These are phyloP conservation scores for Penicillium sumatraense DNA, from an alignment of 2,329 filamentous ascomycete species.

Conservation along the genomic window DNA sequence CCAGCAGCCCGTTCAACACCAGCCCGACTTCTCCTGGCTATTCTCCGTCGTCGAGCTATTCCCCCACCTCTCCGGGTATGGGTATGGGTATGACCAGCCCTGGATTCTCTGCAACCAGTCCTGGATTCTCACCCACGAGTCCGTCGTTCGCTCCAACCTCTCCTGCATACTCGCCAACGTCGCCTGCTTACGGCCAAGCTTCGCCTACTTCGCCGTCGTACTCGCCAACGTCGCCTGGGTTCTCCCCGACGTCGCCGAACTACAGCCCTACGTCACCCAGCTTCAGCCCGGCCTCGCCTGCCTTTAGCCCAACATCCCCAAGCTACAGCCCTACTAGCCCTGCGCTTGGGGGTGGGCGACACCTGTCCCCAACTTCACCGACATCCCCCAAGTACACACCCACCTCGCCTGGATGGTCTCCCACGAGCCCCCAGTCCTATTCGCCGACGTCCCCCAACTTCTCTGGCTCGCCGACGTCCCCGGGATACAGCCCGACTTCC, in stretches of 20 bases:
- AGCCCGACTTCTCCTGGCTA: conserved; percentile 56
- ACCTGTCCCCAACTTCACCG: conserved; percentile 51
- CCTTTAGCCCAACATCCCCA: conserved; percentile 62
- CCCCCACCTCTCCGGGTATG: conserved; percentile 60
- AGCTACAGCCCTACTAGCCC: conserved; percentile 62
- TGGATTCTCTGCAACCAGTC: conserved; percentile 57
- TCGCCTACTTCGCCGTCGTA: conserved; percentile 65
- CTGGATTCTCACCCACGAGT: conserved; percentile 59
- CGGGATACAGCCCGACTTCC: conserved; percentile 50
- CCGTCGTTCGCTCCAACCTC: conserved; percentile 60
- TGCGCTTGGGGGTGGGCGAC: conserved; percentile 48
- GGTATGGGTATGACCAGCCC: conserved; percentile 63
- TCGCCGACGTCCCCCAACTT: conserved; percentile 57
- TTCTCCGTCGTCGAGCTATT: conserved; percentile 69
- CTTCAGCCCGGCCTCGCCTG: conserved; percentile 56
- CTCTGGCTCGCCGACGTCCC: conserved; percentile 50
- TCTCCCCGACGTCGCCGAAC: conserved; percentile 63
- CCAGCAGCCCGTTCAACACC: conserved; percentile 21
- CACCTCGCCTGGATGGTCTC: conserved; percentile 57
- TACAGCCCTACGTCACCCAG: conserved; percentile 65
- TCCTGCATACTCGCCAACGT: conserved; percentile 77
- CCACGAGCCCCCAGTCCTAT: conserved; percentile 53
- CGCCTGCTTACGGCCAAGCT: conserved; percentile 68
- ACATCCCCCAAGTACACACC: conserved; percentile 61
- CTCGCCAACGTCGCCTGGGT: conserved; percentile 60